Base-by-base conservation (phyloP, 805 yeast genomes). In the Dipodascus albidus region DNA sequence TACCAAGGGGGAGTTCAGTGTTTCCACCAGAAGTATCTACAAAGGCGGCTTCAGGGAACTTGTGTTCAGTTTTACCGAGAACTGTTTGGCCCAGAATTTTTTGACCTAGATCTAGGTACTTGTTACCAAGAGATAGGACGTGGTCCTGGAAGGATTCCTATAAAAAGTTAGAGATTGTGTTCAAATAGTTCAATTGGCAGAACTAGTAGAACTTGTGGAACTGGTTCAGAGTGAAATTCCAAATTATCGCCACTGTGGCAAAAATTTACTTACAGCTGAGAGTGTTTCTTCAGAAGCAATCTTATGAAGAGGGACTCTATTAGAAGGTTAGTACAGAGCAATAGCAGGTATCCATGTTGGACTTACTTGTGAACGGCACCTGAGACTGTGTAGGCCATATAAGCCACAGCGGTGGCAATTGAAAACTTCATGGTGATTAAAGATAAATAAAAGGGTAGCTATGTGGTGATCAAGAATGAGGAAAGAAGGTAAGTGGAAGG, bases 1-100 rank as follows among this genome's bases (percentile, higher is more conserved):
- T 90, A 59, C 93, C 83, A 68, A 93, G 78, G 14, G 98, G 97
- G 50, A 87, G 76, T 59, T 85, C 84, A 66, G 84, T 88, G 38
- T 76, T 80, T 19, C 65, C 72, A 35, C 63, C 60, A 48, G 63
- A 62, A 41, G 62, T 67, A 33, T 60, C 65, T 41, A 67, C 60
- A 17, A 67, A 68, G 24, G 54, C 60, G 51, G 48, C 47, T 20
- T 50, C 53, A 51, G 49, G n/a, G 20, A 17, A 14, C 14, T 31
- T 52, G 56, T 71, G 68, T 21, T 72, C 73, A 54, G 53, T 50
- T 50, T 51, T 52, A 52, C 42, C 52, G 41, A 52, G 47, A 31
- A 47, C 49, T 27, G 33, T 6, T 27, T 17, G 17, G 2, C 31
- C 50, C 14, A 48, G 19, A 23, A 52, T 47, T 48, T 69, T 68